Evolutionary conservation across 768 basidiomycete species (phyloP), one percentile per base, ranked within the genome.

Genomic region (Amanita fuliginea): DNA sequence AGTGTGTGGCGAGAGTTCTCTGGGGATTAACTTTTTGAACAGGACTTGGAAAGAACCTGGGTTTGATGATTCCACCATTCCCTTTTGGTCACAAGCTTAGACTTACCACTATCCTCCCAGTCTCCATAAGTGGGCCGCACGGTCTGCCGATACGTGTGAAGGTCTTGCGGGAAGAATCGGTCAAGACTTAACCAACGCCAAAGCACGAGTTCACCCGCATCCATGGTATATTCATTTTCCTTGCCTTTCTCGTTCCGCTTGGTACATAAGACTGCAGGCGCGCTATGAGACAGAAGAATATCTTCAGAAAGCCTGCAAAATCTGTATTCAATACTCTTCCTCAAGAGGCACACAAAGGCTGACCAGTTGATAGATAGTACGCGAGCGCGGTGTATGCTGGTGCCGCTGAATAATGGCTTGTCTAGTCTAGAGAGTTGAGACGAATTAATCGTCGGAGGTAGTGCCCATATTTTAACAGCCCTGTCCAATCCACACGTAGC

Each of bases 401-500:
- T 70, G 36, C 77, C 83, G 55, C 80, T 83, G 58, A 87, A 88
- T 2, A 90, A 59, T 0, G 87, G 86, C 53, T 87, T 88, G 52
- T 89, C 86, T 60, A 83, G 80, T 30, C 83, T 71, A 42, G 68
- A 65, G 44, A 80, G 64, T 8, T 52, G 52, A 16, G 4, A 14
- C n/a, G 41, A 36, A n/a, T 68, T 61, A 2, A 53, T 47, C 16
- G 66, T 59, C 30, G 62, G 66, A 2, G 61, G 63, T 21, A 75
- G 72, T 16, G 83, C 62, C 87, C 87, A 90, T 5, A 90, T 85
- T 62, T 88, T 88, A 30, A 87, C 76, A 2, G 71, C 66, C 51
- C 84, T 75, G 54, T 90, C 87, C 55, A 86, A 68, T 18, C 86
- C 86, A 57, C 85, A 83, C 13, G 87, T 90, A 8, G 85, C 86